Evolutionary conservation across 1,284 basidiomycete species (phyloP).

Genomic region (Microbotryum violaceum): DNA sequence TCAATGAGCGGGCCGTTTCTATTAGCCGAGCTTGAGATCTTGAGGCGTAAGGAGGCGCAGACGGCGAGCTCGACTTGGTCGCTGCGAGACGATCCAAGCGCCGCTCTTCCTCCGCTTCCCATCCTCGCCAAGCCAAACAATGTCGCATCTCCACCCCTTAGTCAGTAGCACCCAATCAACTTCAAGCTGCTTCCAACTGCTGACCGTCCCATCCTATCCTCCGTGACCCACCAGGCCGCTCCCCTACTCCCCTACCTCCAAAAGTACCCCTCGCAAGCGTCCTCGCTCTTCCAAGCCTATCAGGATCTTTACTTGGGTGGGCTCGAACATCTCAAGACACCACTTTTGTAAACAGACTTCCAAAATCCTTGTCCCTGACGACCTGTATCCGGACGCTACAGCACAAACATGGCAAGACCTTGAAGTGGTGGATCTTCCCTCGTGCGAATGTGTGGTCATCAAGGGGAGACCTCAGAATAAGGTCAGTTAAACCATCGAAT

Average conservation of each 20-base stretch:
- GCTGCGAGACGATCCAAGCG: neutral
- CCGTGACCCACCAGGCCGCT: conserved; percentile 4
- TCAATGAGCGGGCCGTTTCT: no score
- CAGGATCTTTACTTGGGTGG: conserved; percentile 37
- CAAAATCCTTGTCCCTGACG: neutral
- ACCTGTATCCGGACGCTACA: neutral
- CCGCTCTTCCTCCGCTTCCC: neutral
- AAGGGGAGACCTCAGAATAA: conserved; percentile 4
- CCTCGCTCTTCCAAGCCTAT: conserved; percentile 38
- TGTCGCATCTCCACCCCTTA: conserved; percentile 17
- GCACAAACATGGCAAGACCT: conserved; percentile 32
- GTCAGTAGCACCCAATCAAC: neutral
- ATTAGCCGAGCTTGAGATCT: no score
- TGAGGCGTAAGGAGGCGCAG: no score
- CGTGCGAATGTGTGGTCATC: conserved; percentile 14
- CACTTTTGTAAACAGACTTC: no score
- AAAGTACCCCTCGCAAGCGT: conserved; percentile 36
- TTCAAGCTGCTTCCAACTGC: neutral
- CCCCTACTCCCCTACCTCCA: conserved; percentile 11
- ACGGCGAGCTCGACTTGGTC: neutral
- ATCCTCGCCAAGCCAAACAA: neutral
- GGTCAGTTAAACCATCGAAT: neutral
- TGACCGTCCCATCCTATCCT: neutral
- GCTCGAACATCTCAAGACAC: neutral
- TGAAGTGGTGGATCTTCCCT: conserved; percentile 16